Conservation (phyloP, 352 stramenopile species). For the Phytophthora vignae region DNA sequence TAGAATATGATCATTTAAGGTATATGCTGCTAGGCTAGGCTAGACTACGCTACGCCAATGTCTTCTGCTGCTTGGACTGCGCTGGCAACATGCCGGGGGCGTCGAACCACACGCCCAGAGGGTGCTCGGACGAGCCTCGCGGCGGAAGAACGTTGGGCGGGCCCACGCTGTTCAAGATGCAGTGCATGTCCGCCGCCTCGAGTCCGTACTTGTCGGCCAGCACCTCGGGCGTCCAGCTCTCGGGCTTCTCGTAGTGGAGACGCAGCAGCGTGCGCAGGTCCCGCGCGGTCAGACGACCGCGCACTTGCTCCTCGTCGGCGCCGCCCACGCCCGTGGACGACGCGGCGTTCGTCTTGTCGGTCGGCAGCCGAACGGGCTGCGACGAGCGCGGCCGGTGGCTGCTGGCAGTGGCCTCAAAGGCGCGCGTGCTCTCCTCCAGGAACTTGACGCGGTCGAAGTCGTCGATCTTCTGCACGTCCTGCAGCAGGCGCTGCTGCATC, state of each 20-base stretch:
- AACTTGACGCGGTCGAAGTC: constrained; percentile 66
- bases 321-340: constrained; percentile 48
- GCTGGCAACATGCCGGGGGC: constrained; percentile 1
- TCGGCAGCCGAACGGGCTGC: constrained; percentile 53
- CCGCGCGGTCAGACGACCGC: constrained; percentile 59
- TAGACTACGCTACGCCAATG: neutral
- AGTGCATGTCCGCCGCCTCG: constrained; percentile 40
- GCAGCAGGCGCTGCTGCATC: constrained; percentile 62
- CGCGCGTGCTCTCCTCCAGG: constrained; percentile 56
- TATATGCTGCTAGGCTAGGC: neutral
- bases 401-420: constrained; percentile 69
- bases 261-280: constrained; percentile 67
- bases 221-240: constrained; percentile 52
- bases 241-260: constrained; percentile 69
- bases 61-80: constrained; percentile 9
- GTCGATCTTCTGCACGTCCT: constrained; percentile 61
- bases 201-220: constrained; percentile 65
- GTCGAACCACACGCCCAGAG: constrained; percentile 68
- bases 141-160: constrained; percentile 71
- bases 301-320: constrained; percentile 44
- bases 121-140: constrained; percentile 54
- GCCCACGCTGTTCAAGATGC: constrained; percentile 49
- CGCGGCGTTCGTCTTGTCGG: constrained; percentile 59
- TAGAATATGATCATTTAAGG: neutral
- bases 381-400: constrained; percentile 61